Evolutionary conservation across 1,284 basidiomycete genomes (phyloP).

Genomic region (Ustilago xerochloae): DNA sequence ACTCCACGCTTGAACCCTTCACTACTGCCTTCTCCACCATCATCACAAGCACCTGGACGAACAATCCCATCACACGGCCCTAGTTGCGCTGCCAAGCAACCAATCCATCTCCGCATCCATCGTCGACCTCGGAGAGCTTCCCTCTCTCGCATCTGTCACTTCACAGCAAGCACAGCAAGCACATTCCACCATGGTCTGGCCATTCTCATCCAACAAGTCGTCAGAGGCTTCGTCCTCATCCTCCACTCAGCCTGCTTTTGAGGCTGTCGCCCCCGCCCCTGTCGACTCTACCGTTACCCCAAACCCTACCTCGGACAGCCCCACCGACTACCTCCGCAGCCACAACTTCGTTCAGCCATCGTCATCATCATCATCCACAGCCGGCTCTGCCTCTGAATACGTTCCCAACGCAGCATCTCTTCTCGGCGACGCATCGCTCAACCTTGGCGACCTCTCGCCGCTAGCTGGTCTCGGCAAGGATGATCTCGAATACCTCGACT

Average conservation of each 20-base stretch:
- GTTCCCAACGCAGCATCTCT: slow-evolving; percentile 92
- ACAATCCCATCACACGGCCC: not conserved
- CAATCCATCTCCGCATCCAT: not conserved
- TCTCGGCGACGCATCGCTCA: slow-evolving; percentile 84
- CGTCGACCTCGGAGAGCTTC: not conserved
- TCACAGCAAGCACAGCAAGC: not conserved
- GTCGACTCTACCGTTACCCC: slow-evolving; percentile 21
- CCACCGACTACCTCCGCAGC: slow-evolving; percentile 52
- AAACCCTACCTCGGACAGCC: slow-evolving; percentile 28
- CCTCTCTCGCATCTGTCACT: not conserved
- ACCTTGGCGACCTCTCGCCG: slow-evolving; percentile 81
- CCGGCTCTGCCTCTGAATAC: slow-evolving; percentile 72
- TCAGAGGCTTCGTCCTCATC: slow-evolving; percentile 34
- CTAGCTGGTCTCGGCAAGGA: slow-evolving; percentile 62
- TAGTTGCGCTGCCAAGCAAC: not conserved
- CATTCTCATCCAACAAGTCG: slow-evolving; percentile 42
- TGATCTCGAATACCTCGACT: slow-evolving; percentile 67
- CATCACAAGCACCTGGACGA: not conserved
- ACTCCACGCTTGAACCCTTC: not conserved
- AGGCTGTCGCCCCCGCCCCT: slow-evolving; percentile 36
- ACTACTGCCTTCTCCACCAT: slow-evolving; percentile 1
- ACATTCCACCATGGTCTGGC: slow-evolving; percentile 46
- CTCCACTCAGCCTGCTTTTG: slow-evolving; percentile 34
- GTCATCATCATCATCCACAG: slow-evolving; percentile 27
- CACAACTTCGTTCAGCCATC: slow-evolving; percentile 47